phyloP scores from a whole-genome alignment of 2,329 filamentous ascomycete genomes.

The Geoglossum cookeanum region DNA sequence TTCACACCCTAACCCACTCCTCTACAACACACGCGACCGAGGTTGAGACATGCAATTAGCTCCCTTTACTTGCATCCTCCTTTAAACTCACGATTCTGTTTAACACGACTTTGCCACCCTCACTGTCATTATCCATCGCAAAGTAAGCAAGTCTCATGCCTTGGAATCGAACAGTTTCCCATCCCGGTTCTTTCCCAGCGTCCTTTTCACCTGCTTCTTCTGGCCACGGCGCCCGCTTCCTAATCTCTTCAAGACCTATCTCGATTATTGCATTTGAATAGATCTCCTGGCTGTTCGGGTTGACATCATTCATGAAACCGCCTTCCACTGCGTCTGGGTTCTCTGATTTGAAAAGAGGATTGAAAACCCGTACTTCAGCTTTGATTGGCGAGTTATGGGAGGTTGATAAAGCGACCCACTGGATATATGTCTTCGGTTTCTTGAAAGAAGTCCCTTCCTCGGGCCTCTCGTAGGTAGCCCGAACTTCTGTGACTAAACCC shows the following conservation, averaged over 20 bases:
- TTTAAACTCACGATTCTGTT: constrained; percentile 87
- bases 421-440: constrained; percentile 60
- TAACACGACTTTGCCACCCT: constrained; percentile 60
- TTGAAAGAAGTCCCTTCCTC: constrained; percentile 40
- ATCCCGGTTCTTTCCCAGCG: constrained; percentile 34
- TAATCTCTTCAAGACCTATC: constrained; percentile 62
- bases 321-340: constrained; percentile 60
- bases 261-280: constrained; percentile 65
- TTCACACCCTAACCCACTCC: not conserved
- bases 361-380: constrained; percentile 61
- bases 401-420: constrained; percentile 65
- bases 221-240: constrained; percentile 58
- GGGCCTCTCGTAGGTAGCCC: constrained; percentile 47
- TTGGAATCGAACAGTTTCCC: constrained; percentile 74
- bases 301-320: constrained; percentile 69
- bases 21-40: not conserved
- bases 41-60: not conserved
- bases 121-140: constrained; percentile 63
- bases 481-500: constrained; percentile 46
- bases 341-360: constrained; percentile 51
- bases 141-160: constrained; percentile 79
- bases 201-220: constrained; percentile 53
- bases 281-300: constrained; percentile 66
- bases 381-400: constrained; percentile 38
- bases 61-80: constrained; percentile 55